Percentiles rank a stretch among this genome's conserved stretches.
phyloP scores from a whole-genome alignment of 305 asterid genomes.

The Plantago coronopus region DNA sequence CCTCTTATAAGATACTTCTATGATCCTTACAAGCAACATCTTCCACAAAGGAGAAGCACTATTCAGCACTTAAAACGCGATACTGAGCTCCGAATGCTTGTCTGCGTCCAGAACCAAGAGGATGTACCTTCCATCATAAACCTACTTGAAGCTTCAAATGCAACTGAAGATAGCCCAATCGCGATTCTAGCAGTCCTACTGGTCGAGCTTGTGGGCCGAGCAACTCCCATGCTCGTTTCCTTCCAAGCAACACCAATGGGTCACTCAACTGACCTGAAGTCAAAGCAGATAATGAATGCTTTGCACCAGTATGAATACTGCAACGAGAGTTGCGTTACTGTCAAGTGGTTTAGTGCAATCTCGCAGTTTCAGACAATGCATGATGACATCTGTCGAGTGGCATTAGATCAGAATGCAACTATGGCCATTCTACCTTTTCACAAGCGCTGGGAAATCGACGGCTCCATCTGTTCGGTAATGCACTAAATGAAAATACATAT shows the following conservation, averaged over 20 bases:
- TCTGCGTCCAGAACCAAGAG: constrained; percentile 12
- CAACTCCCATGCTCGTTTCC: constrained; percentile 11
- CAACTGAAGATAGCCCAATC: constrained; percentile 11
- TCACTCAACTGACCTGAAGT: constrained; percentile 2
- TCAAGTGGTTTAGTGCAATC: constrained; percentile 53
- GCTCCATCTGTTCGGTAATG: constrained; percentile 19
- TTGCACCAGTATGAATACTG: constrained; percentile 33
- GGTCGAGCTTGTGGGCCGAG: constrained; percentile 15
- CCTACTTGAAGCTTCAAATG: constrained; percentile 9
- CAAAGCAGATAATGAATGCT: constrained; percentile 38
- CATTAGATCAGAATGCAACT: constrained; percentile 39
- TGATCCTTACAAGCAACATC: constrained; percentile 8
- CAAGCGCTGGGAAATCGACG: constrained; percentile 52
- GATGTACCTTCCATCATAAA: constrained; percentile 1
- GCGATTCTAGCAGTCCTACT: constrained; percentile 1
- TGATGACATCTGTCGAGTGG: constrained; percentile 55
- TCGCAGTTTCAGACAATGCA: constrained; percentile 67
- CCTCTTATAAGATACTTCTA: constrained; percentile 6
- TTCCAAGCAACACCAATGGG: constrained; percentile 1
- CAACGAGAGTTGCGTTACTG: constrained; percentile 19
- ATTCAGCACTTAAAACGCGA: constrained; percentile 8
- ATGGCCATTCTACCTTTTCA: constrained; percentile 60
- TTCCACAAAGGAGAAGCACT: not conserved
- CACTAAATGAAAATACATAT: too few species aligned
- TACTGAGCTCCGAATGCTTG: constrained; percentile 12